Evolutionary conservation across 2,329 filamentous ascomycete genomes (phyloP).

Genomic region (Sclerotinia trifoliorum): DNA sequence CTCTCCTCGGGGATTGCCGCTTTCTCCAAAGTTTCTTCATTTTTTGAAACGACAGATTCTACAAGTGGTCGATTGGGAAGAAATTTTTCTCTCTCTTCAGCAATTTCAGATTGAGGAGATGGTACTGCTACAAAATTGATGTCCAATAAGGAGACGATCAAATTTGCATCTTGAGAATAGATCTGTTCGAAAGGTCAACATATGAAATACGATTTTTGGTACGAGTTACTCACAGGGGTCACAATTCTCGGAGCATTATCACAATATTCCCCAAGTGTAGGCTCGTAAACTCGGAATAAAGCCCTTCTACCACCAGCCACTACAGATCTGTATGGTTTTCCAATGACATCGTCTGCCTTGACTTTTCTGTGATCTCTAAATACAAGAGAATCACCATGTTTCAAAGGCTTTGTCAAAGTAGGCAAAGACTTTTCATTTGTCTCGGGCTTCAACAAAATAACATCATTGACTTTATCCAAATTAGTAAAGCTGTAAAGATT

Average conservation of each 20-base stretch:
- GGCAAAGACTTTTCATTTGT: conserved; percentile 24
- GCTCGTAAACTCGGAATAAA: conserved; percentile 51
- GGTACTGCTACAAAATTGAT: conserved; percentile 49
- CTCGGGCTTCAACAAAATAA: conserved; percentile 36
- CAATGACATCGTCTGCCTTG: conserved; percentile 43
- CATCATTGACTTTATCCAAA: conserved; percentile 28
- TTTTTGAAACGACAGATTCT: not conserved
- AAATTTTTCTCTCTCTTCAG: not conserved
- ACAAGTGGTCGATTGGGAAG: not conserved
- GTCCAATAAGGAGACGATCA: conserved; percentile 75
- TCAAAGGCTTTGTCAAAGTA: conserved; percentile 45
- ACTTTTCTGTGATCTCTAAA: conserved; percentile 33
- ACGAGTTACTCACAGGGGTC: conserved; percentile 61
- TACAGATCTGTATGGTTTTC: conserved; percentile 31
- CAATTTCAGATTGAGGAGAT: conserved; percentile 41
- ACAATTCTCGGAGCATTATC: conserved; percentile 66
- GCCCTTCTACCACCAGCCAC: conserved; percentile 28
- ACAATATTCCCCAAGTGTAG: conserved; percentile 68
- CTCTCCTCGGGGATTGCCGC: too few species aligned
- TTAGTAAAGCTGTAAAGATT: not conserved
- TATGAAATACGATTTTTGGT: not conserved
- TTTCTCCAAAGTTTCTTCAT: not conserved
- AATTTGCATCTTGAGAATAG: conserved; percentile 71
- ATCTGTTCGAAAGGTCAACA: conserved; percentile 47
- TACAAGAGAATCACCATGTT: conserved; percentile 35